Evolutionary conservation across 164 flowering plant genomes (phyloP).

Genomic region (Vitis rotundifolia): DNA sequence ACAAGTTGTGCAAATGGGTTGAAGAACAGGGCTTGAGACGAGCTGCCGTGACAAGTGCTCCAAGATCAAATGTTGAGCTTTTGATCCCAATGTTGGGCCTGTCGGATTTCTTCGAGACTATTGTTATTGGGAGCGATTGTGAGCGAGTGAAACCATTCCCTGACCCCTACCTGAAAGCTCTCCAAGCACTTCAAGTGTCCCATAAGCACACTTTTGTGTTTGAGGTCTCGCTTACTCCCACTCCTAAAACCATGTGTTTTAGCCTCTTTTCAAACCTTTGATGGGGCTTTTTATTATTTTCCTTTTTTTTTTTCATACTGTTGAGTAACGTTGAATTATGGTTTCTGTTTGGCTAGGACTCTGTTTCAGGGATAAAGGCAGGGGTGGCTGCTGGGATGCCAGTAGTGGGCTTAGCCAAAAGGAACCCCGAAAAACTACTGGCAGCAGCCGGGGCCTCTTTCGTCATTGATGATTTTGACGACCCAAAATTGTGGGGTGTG

Average conservation of each 20-base stretch:
- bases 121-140: constrained; percentile 63
- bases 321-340: background rate
- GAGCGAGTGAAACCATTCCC: constrained; percentile 81
- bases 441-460: constrained; percentile 60
- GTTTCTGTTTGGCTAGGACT: constrained; percentile 47
- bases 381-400: constrained; percentile 86
- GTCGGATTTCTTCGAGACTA: constrained; percentile 46
- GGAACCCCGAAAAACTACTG: constrained; percentile 59
- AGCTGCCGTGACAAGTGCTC: constrained; percentile 84
- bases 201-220: constrained; percentile 58
- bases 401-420: constrained; percentile 64
- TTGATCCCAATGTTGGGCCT: constrained; percentile 55
- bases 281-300: background rate
- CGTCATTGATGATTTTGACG: constrained; percentile 62
- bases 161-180: constrained; percentile 67
- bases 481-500: constrained; percentile 63
- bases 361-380: constrained; percentile 74
- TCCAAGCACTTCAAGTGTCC: constrained; percentile 50
- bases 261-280: background rate
- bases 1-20: constrained; percentile 63
- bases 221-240: constrained; percentile 45
- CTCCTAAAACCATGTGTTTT: background rate
- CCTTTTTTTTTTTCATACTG: background rate
- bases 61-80: constrained; percentile 67
- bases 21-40: constrained; percentile 69